Base-by-base conservation (phyloP, 2,329 filamentous ascomycete genomes). In the Colletotrichum paranaense region DNA sequence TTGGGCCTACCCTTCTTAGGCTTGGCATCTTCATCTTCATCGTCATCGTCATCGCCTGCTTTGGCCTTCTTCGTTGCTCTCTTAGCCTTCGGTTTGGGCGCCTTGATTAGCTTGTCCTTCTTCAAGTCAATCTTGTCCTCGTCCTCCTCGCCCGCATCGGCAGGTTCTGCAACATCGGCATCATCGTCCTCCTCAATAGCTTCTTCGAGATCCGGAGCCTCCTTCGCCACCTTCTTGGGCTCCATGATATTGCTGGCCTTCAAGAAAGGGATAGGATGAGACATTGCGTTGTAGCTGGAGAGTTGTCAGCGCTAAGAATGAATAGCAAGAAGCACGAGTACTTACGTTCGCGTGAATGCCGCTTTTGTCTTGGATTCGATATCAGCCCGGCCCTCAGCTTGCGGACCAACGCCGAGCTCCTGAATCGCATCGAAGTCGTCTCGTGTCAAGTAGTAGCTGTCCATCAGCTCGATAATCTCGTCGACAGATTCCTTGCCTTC, bases 101-200 rank as follows among this genome's bases (percentile, higher is more conserved):
- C 89, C 82, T 97, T 97, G 81, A 98, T 95, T 79, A 97, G 98
- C 83, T 98, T 98, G 84, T 99, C 97, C 80, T 96, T 97, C 79
- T 93, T 95, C 64, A 98, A 82, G 80, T 97, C 95, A n/a, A 92
- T 85, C 66, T 95, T 93, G 14, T 94, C 92, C 0, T 94, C 92
- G 5, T 94, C 92, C 0, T 94, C 92, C 4, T 94, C 93, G 0
- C 92, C 92, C 1, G 88, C 90, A 55, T 91, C 90, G 1, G 84
- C 89, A 3, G 86, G 81, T 46, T 90, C 88, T 1, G 90, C 83
- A 32, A 86, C 84, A 42, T 92, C 91, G n/a, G 88, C 92, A 24
- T 92, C 93, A 58, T 97, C 96, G 5, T 95, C 95, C 77, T 97
- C 96, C 62, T 98, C 95, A 67, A 99, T 93, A 2, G 95, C 97